Conservation (phyloP, 768 basidiomycete genomes). For the Boletus insuetus region DNA sequence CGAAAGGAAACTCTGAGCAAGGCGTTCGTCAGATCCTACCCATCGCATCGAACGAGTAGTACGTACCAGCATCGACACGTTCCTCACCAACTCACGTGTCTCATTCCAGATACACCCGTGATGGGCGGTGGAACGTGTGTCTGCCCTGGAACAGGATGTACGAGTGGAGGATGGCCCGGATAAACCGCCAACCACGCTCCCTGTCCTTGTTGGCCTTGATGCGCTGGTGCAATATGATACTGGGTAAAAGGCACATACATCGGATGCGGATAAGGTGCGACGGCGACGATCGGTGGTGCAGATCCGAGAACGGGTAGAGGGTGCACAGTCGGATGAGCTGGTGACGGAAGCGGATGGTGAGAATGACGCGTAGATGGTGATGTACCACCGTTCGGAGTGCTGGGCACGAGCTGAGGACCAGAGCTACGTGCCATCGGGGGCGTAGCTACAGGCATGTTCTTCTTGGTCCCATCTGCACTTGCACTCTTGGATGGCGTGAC, state of each 20-base stretch:
- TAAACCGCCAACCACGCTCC: slow-evolving; percentile 27
- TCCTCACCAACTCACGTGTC: slow-evolving; percentile 25
- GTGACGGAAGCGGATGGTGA: slow-evolving; percentile 12
- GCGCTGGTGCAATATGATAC: slow-evolving; percentile 17
- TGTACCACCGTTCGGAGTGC: neutral
- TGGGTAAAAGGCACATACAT: slow-evolving; percentile 23
- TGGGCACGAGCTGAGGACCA: neutral
- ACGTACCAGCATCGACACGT: slow-evolving; percentile 8
- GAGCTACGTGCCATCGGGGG: slow-evolving; percentile 4
- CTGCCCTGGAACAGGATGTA: slow-evolving; percentile 16
- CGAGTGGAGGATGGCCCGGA: slow-evolving; percentile 13
- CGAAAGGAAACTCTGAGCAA: neutral
- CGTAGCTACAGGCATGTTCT: neutral
- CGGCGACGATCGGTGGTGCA: slow-evolving; percentile 15
- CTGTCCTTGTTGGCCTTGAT: slow-evolving; percentile 10
- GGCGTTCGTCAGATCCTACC: neutral
- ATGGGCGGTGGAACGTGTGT: slow-evolving; percentile 12
- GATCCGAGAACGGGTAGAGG: slow-evolving; percentile 4
- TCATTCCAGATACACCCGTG: slow-evolving; percentile 24
- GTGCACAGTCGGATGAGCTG: slow-evolving; percentile 8
- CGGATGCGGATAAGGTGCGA: slow-evolving; percentile 18
- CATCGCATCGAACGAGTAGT: neutral
- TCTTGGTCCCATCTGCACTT: slow-evolving; percentile 4
- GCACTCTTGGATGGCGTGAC: neutral
- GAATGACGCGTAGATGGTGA: neutral